Conservation (phyloP, 805 yeast genomes). For the Myxozyma kluyveri region DNA sequence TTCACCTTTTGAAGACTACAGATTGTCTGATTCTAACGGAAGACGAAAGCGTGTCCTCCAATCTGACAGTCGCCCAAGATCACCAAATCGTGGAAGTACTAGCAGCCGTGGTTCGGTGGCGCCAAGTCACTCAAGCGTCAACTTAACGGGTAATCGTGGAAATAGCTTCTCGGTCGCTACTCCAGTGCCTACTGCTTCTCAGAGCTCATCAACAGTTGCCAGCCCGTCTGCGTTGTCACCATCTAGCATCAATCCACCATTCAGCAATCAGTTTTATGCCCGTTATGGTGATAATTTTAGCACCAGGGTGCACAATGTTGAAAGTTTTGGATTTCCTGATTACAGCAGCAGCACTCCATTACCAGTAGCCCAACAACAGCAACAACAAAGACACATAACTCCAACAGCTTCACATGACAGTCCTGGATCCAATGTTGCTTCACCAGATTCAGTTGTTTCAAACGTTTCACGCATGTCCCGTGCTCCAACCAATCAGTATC, state of each 20-base stretch:
- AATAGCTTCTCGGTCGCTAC: not conserved
- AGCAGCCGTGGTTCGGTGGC: too few species aligned
- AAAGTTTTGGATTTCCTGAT: conserved; percentile 26
- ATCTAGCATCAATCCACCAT: not conserved
- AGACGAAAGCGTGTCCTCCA: not conserved
- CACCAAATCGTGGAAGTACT: too few species aligned
- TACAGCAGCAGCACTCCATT: conserved; percentile 22
- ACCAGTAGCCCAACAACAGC: not conserved
- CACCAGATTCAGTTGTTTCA: conserved; percentile 19
- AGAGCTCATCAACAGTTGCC: not conserved
- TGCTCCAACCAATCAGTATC: not conserved
- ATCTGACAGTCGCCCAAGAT: not conserved
- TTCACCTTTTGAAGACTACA: conserved; percentile 23
- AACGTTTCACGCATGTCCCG: not conserved
- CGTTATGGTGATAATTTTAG: conserved; percentile 19
- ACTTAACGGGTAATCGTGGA: not conserved
- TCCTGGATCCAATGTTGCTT: conserved; percentile 11
- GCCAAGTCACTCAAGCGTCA: too few species aligned
- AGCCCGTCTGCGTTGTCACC: conserved; percentile 3
- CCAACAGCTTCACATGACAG: conserved; percentile 17
- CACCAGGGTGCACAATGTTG: conserved; percentile 24
- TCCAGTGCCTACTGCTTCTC: not conserved
- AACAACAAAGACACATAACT: not conserved
- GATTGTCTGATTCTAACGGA: conserved; percentile 8
- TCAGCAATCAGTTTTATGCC: conserved; percentile 4